Evolutionary conservation across 116 monocot species (phyloP), one percentile per base, ranked within the genome.

Genomic region (Iris pallida): DNA sequence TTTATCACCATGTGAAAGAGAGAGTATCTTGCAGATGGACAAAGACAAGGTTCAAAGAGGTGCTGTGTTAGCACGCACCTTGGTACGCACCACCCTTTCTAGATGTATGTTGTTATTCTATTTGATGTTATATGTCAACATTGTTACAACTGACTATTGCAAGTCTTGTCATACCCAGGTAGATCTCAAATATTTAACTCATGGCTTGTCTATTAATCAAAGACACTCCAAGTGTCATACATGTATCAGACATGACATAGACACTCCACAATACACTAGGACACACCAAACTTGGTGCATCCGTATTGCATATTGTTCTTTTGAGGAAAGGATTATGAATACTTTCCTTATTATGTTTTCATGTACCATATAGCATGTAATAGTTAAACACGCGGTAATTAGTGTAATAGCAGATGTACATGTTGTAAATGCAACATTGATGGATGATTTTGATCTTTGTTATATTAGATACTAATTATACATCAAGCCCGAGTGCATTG

Each of bases 41-140:
- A 85, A 73, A 64, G 68, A 75, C 17, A 69, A 52, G 14, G 65
- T 80, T 63, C 81, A 81, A 20, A 92, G 90, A 68, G 61, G 71
- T 48, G 90, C 88, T 45, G 5, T 97, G 42, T 47, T 97, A 45
- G 68, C 92, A 30, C 92, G 90, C 30, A 72, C 79, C 8, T 72
- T 97, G 71, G 81, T 90, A 43, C 89, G 90, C 63, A 92, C 87
- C 52, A 97, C 97, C 16, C 82, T 97, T 73, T 77, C 92, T 20
- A 90, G 89, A 97, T 97, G 97, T 97, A 83, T 61, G 83, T 42
- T 42, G 17, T 52, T 10, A n/a, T 52, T 14, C 8, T 52, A 52
- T 52, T 10, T 52, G 51, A 8, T 52, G 8, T 10, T 52, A 52
- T 52, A 52, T 52, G 51, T 8, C 8, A 8, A 52, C 14, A 52